Percentiles rank a stretch among this genome's conserved stretches.
These are phyloP conservation scores for Gomphus bonarii DNA, from an alignment of 1,284 basidiomycete species.

Conservation along the genomic window DNA sequence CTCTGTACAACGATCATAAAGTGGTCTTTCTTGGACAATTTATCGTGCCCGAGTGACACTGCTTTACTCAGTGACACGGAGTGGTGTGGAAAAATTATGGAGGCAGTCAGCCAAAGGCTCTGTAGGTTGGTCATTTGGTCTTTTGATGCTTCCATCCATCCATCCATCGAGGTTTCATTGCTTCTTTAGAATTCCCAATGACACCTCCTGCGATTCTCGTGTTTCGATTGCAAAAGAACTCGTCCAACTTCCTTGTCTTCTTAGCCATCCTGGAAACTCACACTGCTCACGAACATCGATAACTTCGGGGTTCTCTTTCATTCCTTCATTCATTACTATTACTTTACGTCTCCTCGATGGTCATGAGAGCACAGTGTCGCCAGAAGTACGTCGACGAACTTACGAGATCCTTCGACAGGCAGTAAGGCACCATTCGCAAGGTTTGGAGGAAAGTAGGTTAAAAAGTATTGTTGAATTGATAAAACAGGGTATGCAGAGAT, in stretches of 20 bases:
- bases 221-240: slow-evolving; percentile 27
- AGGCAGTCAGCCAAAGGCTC: not conserved
- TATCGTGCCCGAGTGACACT: slow-evolving; percentile 39
- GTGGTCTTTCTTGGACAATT: slow-evolving; percentile 22
- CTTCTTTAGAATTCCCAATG: slow-evolving; percentile 25
- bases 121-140: not conserved
- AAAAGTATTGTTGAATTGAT: slow-evolving; percentile 30
- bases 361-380: slow-evolving; percentile 31
- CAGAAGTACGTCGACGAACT: slow-evolving; percentile 33
- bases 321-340: slow-evolving; percentile 29
- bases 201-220: slow-evolving; percentile 22
- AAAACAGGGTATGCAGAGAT: slow-evolving; percentile 38
- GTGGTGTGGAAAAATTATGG: slow-evolving; percentile 10
- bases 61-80: slow-evolving; percentile 23
- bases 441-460: slow-evolving; percentile 25
- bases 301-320: slow-evolving; percentile 23
- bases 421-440: slow-evolving; percentile 36
- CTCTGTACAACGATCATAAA: not conserved
- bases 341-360: slow-evolving; percentile 38
- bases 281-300: slow-evolving; percentile 21
- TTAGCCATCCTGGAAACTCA: slow-evolving; percentile 29
- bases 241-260: slow-evolving; percentile 30
- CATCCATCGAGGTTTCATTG: not conserved
- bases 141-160: not conserved
- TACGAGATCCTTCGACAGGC: slow-evolving; percentile 34